Base-by-base conservation (phyloP, 2,329 filamentous ascomycete genomes). In the Colletotrichum eremochloae region DNA sequence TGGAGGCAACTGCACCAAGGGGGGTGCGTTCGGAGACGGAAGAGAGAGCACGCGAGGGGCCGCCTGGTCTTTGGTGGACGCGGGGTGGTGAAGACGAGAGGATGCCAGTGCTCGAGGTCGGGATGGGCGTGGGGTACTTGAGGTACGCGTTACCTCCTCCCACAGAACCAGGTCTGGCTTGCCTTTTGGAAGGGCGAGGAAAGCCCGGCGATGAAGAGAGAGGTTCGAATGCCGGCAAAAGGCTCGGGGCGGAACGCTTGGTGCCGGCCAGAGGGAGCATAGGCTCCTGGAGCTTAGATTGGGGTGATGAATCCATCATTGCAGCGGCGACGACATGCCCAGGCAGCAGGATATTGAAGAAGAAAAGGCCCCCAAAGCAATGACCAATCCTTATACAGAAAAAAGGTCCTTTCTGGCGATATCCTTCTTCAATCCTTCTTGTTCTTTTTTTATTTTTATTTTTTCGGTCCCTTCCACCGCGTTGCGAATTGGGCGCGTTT, bases 31-130 rank as follows among this genome's bases (percentile, higher is more conserved):
- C 95, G 3, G 93, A 93, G 69, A 91, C 84, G 67, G 86, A 84
- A 33, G 91, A 92, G 76, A 89, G 86, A 68, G 89, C 88, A 31
- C 68, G 68, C 24, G 71, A 72, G 29, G 38, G 24, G 12, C 31
- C 63, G 14, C 52, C 68, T n/a, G 68, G 57, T 33, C 71, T 55
- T 44, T 63, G 66, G 62, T 67, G 64, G 77, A 82, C 83, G 78
- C 81, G 87, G 70, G 93, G 92, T 60, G 95, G 95, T 68, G 95
- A 97, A 60, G 94, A 97, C 48, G 94, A 94, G 76, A 97, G 86
- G 77, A 98, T 94, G 78, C 94, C 94, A 57, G 96, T 97, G 76
- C 94, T 97, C 4, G 96, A 98, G 5, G 96, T 98, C 29, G 96
- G 95, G 73, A 97, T 89, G 1, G 96, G 96, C 3, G 96, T 98